Evolutionary conservation across 495 filamentous ascomycete genomes (phyloP).

Genomic region (Penicillium soppii): DNA sequence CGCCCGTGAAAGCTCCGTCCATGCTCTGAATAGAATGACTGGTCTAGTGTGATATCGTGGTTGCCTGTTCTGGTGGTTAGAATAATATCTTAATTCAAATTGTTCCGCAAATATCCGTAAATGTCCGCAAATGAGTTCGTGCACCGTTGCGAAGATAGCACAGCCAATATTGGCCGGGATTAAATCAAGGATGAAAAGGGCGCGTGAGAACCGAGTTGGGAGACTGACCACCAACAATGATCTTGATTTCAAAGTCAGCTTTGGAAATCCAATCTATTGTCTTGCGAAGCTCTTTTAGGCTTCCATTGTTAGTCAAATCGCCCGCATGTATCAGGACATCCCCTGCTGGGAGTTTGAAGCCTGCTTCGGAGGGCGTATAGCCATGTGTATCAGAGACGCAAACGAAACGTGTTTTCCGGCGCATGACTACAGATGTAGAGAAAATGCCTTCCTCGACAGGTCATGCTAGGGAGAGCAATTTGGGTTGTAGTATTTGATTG

Average conservation of each 20-base stretch:
- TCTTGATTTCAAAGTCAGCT: conserved; percentile 56
- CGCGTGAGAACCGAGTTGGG: conserved; percentile 2
- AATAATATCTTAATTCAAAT: too few species aligned
- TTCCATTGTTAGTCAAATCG: conserved; percentile 60
- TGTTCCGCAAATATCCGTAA: too few species aligned
- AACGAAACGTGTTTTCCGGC: conserved; percentile 55
- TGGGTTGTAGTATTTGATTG: not conserved
- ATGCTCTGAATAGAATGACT: conserved; percentile 57
- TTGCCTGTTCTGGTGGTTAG: conserved; percentile 54
- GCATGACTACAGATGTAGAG: conserved; percentile 15
- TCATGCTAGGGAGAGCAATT: not conserved
- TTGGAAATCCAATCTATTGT: conserved; percentile 57
- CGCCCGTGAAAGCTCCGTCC: conserved; percentile 59
- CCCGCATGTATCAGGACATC: conserved; percentile 63
- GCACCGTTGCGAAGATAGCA: not conserved
- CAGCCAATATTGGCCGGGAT: not conserved
- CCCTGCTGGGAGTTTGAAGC: conserved; percentile 55
- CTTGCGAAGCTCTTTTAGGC: conserved; percentile 48
- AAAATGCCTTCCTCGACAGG: not conserved
- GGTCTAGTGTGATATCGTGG: conserved; percentile 75
- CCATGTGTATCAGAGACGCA: conserved; percentile 64
- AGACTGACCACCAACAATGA: conserved; percentile 56
- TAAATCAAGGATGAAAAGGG: not conserved
- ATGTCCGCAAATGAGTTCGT: not conserved
- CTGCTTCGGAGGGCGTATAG: conserved; percentile 49